Conservation (phyloP, 768 basidiomycete genomes). For the Suillus subalutaceus region DNA sequence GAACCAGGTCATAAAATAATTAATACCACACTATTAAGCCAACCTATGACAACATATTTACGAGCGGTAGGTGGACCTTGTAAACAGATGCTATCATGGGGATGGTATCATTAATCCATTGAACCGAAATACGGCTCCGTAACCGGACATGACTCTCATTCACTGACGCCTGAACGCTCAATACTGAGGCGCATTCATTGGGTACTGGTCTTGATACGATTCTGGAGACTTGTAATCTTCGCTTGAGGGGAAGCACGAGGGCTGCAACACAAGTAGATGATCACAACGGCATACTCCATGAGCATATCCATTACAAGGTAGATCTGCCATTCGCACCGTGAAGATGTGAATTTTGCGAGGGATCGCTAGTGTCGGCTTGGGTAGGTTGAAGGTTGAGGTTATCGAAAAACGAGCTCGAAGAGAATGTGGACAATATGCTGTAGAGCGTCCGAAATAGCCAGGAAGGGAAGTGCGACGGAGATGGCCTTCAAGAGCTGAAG, state of each 20-base stretch:
- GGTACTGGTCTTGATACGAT: constrained; percentile 2
- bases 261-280: constrained; percentile 39
- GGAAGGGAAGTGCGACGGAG: constrained; percentile 57
- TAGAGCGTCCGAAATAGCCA: constrained; percentile 50
- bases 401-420: constrained; percentile 44
- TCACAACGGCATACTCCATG: constrained; percentile 54
- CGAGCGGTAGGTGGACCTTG: neutral
- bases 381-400: constrained; percentile 20
- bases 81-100: neutral
- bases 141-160: neutral
- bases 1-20: neutral
- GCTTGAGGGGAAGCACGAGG: constrained; percentile 21
- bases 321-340: constrained; percentile 54
- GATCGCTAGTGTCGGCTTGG: constrained; percentile 17
- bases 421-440: constrained; percentile 54
- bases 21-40: neutral
- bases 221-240: constrained; percentile 24
- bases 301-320: constrained; percentile 57
- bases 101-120: neutral
- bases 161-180: neutral
- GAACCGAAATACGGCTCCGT: neutral
- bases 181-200: constrained; percentile 35
- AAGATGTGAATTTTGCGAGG: constrained; percentile 52
- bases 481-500: constrained; percentile 59
- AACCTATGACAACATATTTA: neutral